These are phyloP conservation scores for Penicillium sp. DNA, from an alignment of 2,329 filamentous ascomycete genomes.

Conservation along the genomic window DNA sequence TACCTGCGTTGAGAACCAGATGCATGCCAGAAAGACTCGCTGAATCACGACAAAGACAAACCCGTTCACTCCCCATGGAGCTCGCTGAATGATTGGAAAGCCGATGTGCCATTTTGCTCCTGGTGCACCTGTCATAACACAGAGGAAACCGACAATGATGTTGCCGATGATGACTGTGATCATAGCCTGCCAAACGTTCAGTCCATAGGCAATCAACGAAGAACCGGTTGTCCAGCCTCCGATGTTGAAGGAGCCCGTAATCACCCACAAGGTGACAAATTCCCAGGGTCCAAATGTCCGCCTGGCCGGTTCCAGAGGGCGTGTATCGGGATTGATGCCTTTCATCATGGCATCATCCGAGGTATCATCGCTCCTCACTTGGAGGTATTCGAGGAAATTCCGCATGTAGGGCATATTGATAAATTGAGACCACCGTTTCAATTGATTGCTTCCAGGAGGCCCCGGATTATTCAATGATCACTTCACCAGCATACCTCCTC, in stretches of 20 bases:
- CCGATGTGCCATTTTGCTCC: conserved; percentile 7
- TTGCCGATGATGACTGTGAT: conserved; percentile 3
- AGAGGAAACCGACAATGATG: conserved; percentile 1
- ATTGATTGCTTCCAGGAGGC: too few relatives aligned
- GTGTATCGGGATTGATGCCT: conserved; percentile 3
- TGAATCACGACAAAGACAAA: conserved; percentile 4
- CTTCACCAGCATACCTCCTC: too few relatives aligned
- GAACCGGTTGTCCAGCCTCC: conserved; percentile 8
- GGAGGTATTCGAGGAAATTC: not conserved
- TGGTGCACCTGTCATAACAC: not conserved
- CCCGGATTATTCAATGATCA: not conserved
- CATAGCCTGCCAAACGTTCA: conserved; percentile 7
- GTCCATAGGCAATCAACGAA: not conserved
- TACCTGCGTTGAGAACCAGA: conserved; percentile 7
- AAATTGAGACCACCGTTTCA: too few relatives aligned
- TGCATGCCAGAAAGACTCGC: not conserved
- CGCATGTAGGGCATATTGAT: not conserved
- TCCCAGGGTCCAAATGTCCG: not conserved
- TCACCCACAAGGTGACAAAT: conserved; percentile 1
- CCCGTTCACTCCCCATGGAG: conserved; percentile 1
- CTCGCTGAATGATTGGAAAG: conserved; percentile 1
- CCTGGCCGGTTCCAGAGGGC: not conserved
- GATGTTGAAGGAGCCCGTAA: conserved; percentile 1
- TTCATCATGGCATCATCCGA: not conserved
- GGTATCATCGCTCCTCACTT: not conserved